Evolutionary conservation across 306 rosid species (phyloP), one percentile per base, ranked within the genome.

Genomic region (Ormosia emarginata): DNA sequence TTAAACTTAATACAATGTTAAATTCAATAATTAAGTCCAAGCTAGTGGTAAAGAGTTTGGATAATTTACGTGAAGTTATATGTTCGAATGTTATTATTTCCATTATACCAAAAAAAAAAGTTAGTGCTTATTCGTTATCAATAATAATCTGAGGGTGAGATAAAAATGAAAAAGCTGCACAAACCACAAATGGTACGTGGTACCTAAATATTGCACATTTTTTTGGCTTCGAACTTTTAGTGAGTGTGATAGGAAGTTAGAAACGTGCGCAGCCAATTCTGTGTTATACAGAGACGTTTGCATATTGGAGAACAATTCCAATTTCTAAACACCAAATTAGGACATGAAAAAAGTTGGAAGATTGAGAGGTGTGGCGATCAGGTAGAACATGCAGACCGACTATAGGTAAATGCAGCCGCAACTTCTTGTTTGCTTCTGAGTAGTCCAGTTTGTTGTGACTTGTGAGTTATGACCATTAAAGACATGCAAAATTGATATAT

Each of bases 271-370:
- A 14, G 47, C 56, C 70, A 30, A 24, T 66, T 7, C 1, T 18
- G 8, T 10, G 17, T 24, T 40, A 55, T 3, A 59, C 4, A 29
- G 82, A 74, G 83, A 75, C 85, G 90, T 79, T 85, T 14, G 53
- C 74, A 44, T 10, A 18, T 43, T 43, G 56, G 77, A 47, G 32
- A 75, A 74, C n/a, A 17, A 29, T 59, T 52, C 29, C 4, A 72
- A 17, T 52, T 72, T 52, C 14, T 29, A 59, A 40, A 12, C 15
- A 56, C 76, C 71, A 71, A 39, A 17, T 0, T 2, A 10, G n/a
- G 13, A 62, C 37, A 46, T 6, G 24, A 3, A 72, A 44, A 59
- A 34, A 11, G 62, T 58, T 14, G n/a, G 32, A 29, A 29, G 15
- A 13, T 6, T 2, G 29, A 3, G 78, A 52, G 49, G 4, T 71